Conservation (phyloP, 2,329 filamentous ascomycete species). For the Gnomoniopsis sp. region DNA sequence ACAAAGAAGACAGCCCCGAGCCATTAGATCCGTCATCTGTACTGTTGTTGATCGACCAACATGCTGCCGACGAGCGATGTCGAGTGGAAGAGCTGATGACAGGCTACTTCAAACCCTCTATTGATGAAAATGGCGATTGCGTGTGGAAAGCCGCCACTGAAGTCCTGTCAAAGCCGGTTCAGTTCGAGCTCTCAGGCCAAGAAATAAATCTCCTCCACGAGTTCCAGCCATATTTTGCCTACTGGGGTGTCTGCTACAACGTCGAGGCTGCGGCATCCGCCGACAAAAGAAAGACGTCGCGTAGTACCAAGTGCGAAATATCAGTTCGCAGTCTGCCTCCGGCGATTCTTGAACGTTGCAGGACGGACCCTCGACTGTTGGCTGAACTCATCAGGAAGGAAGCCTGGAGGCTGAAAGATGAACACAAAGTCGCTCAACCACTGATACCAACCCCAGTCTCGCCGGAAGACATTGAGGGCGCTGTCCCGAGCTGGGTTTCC, state of each 20-base stretch:
- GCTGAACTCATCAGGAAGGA: slow-evolving; percentile 73
- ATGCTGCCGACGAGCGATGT: slow-evolving; percentile 88
- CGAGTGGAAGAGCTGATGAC: slow-evolving; percentile 71
- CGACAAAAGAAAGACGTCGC: background rate
- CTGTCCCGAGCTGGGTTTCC: slow-evolving; percentile 49
- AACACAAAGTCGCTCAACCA: slow-evolving; percentile 9
- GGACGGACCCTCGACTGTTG: slow-evolving; percentile 65
- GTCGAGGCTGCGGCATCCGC: background rate
- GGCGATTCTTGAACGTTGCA: slow-evolving; percentile 73
- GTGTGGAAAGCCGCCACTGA: slow-evolving; percentile 29
- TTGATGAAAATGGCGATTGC: slow-evolving; percentile 2
- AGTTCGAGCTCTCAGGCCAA: slow-evolving; percentile 59
- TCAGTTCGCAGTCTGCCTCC: slow-evolving; percentile 54
- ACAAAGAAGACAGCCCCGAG: slow-evolving; percentile 12
- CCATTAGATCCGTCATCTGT: slow-evolving; percentile 23
- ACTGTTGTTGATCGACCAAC: slow-evolving; percentile 83
- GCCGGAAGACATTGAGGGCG: background rate
- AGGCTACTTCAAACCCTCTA: slow-evolving; percentile 39
- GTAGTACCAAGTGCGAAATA: slow-evolving; percentile 20
- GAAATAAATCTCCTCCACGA: slow-evolving; percentile 59
- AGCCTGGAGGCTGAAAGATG: slow-evolving; percentile 62
- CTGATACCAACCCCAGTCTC: background rate
- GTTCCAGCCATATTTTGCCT: slow-evolving; percentile 54
- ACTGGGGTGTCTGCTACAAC: slow-evolving; percentile 74
- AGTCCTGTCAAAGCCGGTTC: slow-evolving; percentile 49